Evolutionary conservation across 306 rosid species (phyloP), one percentile per base, ranked within the genome.

Genomic region (Luffa aegyptiaca): DNA sequence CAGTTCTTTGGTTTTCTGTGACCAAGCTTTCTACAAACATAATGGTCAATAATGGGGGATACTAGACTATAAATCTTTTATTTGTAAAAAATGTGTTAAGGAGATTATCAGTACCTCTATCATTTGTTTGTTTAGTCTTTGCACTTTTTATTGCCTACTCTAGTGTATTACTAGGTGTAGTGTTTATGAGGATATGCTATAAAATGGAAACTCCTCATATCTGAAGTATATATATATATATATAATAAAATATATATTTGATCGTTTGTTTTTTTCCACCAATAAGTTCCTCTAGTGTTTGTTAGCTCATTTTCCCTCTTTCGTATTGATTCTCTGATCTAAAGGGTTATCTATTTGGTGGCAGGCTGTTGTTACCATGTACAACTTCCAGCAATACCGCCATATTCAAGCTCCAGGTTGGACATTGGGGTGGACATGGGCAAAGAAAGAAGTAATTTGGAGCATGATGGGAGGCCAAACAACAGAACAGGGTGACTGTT

Each of bases 351-450:
- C 63, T 53, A 75, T 75, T 75, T 52, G 45, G 68, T 80, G 85
- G 85, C 93, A 91, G 99, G 97, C 97, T 17, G 87, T 85, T 82
- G 99, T 95, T 76, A 91, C 99, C 56, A 90, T 95, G 89, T 95
- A 63, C 85, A 95, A 95, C 89, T 95, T 95, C 86, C 99, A 95
- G 84, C 96, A 90, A 83, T 91, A 93, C 83, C 97, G 97, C 48
- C 99, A 93, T 63, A 95, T 95, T 73, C 93, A 90, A 88, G 86
- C 91, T 1, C 97, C 97, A 0, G 99, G 99, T 26, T 95, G 97
- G 99, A 84, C 90, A 48, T 65, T 95, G 79, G 96, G 97, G 76
- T 95, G 97, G 99, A 89, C 97, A 69, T 95, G 99, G 99, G 97
- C 99, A 0, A 91, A 95, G 79, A 95, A 95, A 80, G 99, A 95